These are phyloP conservation scores for Stephania cephalantha DNA, from an alignment of 164 flowering plant species.

Conservation along the genomic window DNA sequence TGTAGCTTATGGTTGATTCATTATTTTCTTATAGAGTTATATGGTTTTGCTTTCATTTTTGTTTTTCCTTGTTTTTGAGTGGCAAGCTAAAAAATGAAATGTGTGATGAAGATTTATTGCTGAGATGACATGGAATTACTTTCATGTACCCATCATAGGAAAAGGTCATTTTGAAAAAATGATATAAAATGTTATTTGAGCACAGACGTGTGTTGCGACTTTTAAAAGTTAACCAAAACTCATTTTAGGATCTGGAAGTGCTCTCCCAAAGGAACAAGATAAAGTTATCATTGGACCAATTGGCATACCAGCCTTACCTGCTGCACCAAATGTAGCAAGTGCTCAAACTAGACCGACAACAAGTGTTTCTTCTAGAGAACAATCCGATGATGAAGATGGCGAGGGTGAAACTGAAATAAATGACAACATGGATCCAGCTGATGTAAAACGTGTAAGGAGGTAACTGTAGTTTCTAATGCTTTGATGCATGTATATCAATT, in stretches of 20 bases:
- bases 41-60: background rate
- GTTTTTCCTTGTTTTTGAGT: background rate
- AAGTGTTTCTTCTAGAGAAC: slow-evolving; percentile 84
- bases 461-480: slow-evolving; percentile 21
- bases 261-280: slow-evolving; percentile 34
- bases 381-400: slow-evolving; percentile 77
- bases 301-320: slow-evolving; percentile 48
- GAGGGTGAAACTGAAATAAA: slow-evolving; percentile 60
- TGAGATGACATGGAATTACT: background rate
- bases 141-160: background rate
- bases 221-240: background rate
- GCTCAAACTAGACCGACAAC: slow-evolving; percentile 40
- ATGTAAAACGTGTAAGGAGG: slow-evolving; percentile 92
- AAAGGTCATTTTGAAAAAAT: too few relatives aligned
- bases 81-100: background rate
- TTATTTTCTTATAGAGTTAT: background rate
- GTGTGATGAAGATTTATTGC: background rate
- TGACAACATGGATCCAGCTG: slow-evolving; percentile 57
- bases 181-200: background rate
- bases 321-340: slow-evolving; percentile 35
- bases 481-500: background rate
- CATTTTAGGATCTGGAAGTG: slow-evolving; percentile 38
- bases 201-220: background rate
- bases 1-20: background rate
- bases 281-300: slow-evolving; percentile 40